phyloP scores from a whole-genome alignment of 2,329 filamentous ascomycete species.

The Clonostachys rosea region DNA sequence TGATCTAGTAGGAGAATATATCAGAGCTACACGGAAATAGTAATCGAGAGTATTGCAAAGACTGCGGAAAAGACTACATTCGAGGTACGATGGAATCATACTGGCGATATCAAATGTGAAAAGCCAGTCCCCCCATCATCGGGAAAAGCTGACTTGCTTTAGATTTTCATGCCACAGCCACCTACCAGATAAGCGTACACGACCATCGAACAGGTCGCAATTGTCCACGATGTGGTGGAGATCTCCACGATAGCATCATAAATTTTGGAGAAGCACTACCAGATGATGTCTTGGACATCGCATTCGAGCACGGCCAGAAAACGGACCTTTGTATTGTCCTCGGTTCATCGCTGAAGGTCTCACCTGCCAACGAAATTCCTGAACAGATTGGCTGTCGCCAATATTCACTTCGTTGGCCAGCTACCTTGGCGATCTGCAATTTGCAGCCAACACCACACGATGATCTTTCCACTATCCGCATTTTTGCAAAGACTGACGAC shows the following conservation, averaged over 20 bases:
- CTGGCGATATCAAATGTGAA: too few species aligned
- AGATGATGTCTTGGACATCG: slow-evolving; percentile 19
- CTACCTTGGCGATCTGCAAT: slow-evolving; percentile 38
- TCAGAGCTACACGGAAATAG: slow-evolving; percentile 43
- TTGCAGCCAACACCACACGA: slow-evolving; percentile 38
- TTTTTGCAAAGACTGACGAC: slow-evolving; percentile 28
- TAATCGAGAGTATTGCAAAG: slow-evolving; percentile 36
- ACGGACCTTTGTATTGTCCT: slow-evolving; percentile 40
- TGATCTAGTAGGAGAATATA: slow-evolving; percentile 15
- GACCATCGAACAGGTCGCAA: slow-evolving; percentile 42
- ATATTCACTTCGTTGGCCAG: slow-evolving; percentile 3
- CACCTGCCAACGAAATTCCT: slow-evolving; percentile 34
- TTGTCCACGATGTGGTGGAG: slow-evolving; percentile 28
- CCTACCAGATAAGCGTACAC: slow-evolving; percentile 31
- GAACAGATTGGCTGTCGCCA: slow-evolving; percentile 20
- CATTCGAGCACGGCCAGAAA: slow-evolving; percentile 26
- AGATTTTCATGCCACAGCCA: slow-evolving; percentile 37
- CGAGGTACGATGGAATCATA: slow-evolving; percentile 13
- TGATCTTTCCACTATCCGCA: slow-evolving; percentile 17
- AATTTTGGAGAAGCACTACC: slow-evolving; percentile 35
- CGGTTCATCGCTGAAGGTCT: slow-evolving; percentile 37
- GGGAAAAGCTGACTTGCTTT: too few species aligned
- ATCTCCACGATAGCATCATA: slow-evolving; percentile 36
- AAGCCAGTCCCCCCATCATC: too few species aligned
- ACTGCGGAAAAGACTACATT: slow-evolving; percentile 39